These are phyloP conservation scores for Ceratocystis lukuohia DNA, from an alignment of 2,329 filamentous ascomycete species.

Conservation along the genomic window DNA sequence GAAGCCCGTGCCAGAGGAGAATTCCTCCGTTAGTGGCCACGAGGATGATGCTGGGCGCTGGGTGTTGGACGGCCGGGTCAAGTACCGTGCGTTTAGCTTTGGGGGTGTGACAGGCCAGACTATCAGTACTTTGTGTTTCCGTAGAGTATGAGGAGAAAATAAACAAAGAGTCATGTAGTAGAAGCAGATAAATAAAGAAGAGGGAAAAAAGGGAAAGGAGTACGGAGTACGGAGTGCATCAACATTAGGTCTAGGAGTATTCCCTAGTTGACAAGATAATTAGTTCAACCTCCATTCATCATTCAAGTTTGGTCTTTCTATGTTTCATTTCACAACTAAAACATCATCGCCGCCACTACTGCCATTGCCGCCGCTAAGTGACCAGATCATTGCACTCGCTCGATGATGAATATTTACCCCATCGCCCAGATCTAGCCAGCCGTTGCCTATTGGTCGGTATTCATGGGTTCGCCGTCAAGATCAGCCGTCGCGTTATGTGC, in stretches of 20 bases:
- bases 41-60: conserved; percentile 30
- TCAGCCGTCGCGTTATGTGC: conserved; percentile 44
- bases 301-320: conserved; percentile 5
- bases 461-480: conserved; percentile 43
- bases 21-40: neutral
- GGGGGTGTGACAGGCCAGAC: conserved; percentile 79
- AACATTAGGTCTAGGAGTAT: neutral
- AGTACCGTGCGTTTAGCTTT: conserved; percentile 80
- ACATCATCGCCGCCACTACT: neutral
- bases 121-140: conserved; percentile 77
- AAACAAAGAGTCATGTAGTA: neutral
- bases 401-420: neutral
- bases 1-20: conserved; percentile 21
- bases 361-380: conserved; percentile 1
- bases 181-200: neutral
- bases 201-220: neutral
- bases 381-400: conserved; percentile 25
- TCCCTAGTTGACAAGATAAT: neutral
- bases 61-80: conserved; percentile 51
- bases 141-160: conserved; percentile 27
- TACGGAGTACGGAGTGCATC: neutral
- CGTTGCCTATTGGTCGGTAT: conserved; percentile 47
- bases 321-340: conserved; percentile 7
- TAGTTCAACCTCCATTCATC: conserved; percentile 6
- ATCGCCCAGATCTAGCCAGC: neutral